phyloP scores from a whole-genome alignment of 345 rosid species.

The Populus simonii region DNA sequence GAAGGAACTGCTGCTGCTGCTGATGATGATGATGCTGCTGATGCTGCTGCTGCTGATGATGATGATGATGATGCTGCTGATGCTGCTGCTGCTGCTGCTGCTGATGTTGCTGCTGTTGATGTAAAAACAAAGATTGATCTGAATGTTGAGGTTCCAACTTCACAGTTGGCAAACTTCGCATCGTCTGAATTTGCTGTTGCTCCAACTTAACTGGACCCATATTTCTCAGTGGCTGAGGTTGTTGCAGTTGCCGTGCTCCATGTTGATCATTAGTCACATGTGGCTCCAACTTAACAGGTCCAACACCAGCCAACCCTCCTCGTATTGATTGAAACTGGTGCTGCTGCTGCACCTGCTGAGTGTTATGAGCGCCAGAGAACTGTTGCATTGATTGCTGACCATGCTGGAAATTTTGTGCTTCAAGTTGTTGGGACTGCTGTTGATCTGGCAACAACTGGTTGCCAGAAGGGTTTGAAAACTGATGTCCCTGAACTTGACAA shows the following conservation, averaged over 20 bases:
- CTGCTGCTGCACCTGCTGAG: constrained; percentile 54
- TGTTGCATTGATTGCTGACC: constrained; percentile 70
- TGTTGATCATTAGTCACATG: constrained; percentile 66
- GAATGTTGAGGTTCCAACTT: constrained; percentile 83
- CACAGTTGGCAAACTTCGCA: constrained; percentile 62
- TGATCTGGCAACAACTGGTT: constrained; percentile 69
- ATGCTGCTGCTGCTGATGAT: constrained; percentile 50
- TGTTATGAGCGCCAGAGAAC: constrained; percentile 45
- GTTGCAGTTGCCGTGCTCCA: constrained; percentile 46
- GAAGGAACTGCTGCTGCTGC: constrained; percentile 60
- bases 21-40: constrained; percentile 65
- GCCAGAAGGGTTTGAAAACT: constrained; percentile 55
- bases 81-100: constrained; percentile 53
- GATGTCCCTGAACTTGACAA: constrained; percentile 76
- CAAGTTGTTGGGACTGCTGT: constrained; percentile 61
- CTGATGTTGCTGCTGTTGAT: constrained; percentile 71
- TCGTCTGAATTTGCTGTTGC: constrained; percentile 58
- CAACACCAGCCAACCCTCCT: constrained; percentile 69
- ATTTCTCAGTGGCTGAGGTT: constrained; percentile 59
- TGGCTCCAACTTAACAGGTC: constrained; percentile 81
- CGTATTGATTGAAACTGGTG: constrained; percentile 66
- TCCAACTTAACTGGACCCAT: constrained; percentile 70
- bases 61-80: constrained; percentile 74
- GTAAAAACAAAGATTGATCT: constrained; percentile 70
- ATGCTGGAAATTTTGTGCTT: constrained; percentile 69